Percentiles rank a stretch among this genome's conserved stretches.
These are phyloP conservation scores for Macrolepiota fuliginosa DNA, from an alignment of 768 basidiomycete genomes.

Conservation along the genomic window DNA sequence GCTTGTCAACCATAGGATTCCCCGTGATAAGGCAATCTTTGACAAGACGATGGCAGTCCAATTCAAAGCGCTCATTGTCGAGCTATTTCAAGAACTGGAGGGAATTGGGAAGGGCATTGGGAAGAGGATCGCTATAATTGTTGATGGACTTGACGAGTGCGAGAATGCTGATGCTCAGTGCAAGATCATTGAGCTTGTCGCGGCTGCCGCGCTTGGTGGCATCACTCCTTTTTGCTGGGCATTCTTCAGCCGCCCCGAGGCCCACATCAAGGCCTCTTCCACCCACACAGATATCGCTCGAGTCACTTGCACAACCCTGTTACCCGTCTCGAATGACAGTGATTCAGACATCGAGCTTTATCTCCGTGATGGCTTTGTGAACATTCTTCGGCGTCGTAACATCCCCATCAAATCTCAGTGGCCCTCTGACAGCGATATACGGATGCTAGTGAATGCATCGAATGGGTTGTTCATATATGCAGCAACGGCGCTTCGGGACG, in stretches of 20 bases:
- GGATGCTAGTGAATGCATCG: conserved; percentile 17
- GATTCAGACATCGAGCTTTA: conserved; percentile 2
- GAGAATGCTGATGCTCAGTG: neutral
- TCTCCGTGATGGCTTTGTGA: neutral
- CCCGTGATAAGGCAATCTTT: neutral
- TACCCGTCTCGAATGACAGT: neutral
- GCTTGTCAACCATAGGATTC: neutral
- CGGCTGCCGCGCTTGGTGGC: neutral
- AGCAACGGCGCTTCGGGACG: conserved; percentile 8
- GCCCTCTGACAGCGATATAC: conserved; percentile 12
- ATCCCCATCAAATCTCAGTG: neutral
- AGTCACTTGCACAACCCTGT: neutral
- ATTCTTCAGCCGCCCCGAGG: conserved; percentile 3
- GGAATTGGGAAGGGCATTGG: neutral
- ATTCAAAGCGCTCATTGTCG: neutral
- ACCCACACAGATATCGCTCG: neutral
- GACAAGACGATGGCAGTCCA: neutral
- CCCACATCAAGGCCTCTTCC: neutral
- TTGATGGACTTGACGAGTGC: conserved; percentile 2
- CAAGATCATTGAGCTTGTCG: neutral
- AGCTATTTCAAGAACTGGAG: neutral
- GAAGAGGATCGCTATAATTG: neutral
- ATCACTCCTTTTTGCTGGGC: neutral
- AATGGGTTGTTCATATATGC: conserved; percentile 26
- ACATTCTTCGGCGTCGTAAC: neutral